phyloP scores from a whole-genome alignment of 306 rosid species.

The Adenanthera pavonina region DNA sequence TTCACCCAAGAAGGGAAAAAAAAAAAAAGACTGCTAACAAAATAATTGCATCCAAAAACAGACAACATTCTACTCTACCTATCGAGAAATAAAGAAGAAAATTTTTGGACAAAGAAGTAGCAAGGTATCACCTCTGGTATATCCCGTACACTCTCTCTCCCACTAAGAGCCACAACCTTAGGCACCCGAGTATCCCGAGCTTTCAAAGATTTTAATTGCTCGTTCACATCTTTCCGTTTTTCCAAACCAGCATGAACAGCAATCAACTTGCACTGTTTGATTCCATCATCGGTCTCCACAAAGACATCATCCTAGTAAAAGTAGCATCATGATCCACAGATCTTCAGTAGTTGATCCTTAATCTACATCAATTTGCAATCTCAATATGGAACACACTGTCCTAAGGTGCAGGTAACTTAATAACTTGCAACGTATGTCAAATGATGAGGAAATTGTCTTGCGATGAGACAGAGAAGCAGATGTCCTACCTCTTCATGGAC shows the following conservation, averaged over 20 bases:
- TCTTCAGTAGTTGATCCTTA: conserved; percentile 37
- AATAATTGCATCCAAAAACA: neutral
- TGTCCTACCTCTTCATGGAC: conserved; percentile 88
- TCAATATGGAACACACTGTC: conserved; percentile 24
- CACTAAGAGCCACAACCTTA: conserved; percentile 69
- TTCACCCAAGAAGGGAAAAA: neutral
- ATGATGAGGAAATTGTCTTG: conserved; percentile 4
- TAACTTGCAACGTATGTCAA: conserved; percentile 5
- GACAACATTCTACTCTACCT: neutral
- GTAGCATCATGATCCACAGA: conserved; percentile 19
- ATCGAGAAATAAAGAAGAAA: neutral
- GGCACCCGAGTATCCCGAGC: conserved; percentile 71
- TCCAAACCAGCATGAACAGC: conserved; percentile 96
- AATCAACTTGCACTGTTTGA: conserved; percentile 71
- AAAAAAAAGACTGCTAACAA: neutral
- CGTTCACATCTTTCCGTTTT: conserved; percentile 63
- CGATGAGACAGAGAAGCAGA: conserved; percentile 23
- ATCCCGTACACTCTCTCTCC: conserved; percentile 77
- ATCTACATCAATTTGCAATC: conserved; percentile 26
- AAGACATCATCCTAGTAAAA: conserved; percentile 73
- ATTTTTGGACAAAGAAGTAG: conserved; percentile 1
- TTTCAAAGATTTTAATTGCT: conserved; percentile 72
- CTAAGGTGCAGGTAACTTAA: neutral
- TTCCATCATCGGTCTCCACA: conserved; percentile 63
- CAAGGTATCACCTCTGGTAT: conserved; percentile 73